A percentile compares a stretch with the other conserved stretches of the same genome.
phyloP scores from a whole-genome alignment of 176 grass and related monocot genomes.

The Alopecurus myosuroides region DNA sequence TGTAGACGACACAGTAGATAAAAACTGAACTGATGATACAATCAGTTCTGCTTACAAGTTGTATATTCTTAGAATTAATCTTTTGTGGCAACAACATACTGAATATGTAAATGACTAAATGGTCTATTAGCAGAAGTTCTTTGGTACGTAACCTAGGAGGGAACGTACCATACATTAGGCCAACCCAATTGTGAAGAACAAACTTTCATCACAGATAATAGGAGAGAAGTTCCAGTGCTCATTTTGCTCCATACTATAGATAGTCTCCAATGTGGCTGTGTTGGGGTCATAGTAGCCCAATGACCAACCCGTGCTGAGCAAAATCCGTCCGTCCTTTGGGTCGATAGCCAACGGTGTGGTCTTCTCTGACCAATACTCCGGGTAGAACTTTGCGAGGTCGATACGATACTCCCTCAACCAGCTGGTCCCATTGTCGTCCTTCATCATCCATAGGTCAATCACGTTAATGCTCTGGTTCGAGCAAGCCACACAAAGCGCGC shows the following conservation, averaged over 20 bases:
- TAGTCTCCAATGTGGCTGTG: not conserved
- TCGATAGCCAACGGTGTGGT: not conserved
- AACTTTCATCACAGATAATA: not conserved
- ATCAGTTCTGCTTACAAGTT: not conserved
- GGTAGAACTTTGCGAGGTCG: not conserved
- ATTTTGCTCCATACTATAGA: not conserved
- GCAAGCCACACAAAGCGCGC: not conserved
- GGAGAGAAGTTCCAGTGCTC: not conserved
- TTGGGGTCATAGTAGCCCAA: not conserved
- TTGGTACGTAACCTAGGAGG: too few relatives aligned
- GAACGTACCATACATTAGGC: not conserved
- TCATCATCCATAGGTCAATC: not conserved
- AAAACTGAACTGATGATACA: not conserved
- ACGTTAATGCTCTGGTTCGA: not conserved
- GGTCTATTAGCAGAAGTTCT: not conserved
- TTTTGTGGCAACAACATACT: not conserved
- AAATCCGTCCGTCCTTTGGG: not conserved
- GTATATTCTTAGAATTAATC: not conserved
- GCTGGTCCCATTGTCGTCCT: not conserved
- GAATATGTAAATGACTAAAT: not conserved
- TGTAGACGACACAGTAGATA: not conserved
- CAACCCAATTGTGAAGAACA: not conserved
- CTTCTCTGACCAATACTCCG: not conserved
- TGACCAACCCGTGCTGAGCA: not conserved
- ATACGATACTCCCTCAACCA: not conserved